Base-by-base conservation (phyloP, 2,329 filamentous ascomycete species). In the Zasmidium cellare region DNA sequence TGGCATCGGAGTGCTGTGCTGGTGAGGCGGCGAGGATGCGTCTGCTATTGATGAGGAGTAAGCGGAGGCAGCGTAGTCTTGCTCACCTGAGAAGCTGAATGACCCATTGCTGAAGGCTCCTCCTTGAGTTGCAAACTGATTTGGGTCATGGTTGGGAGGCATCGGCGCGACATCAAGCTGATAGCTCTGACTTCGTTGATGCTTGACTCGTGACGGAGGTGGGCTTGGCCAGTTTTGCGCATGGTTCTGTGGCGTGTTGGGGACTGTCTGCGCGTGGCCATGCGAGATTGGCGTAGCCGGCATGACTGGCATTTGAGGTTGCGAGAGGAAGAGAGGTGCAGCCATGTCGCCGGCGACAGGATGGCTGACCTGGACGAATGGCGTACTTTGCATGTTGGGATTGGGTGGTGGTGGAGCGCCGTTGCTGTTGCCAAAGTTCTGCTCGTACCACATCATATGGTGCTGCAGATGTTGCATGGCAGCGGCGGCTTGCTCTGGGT, bases 121-220 rank as follows among this genome's bases (percentile, higher is more conserved):
- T 38, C 49, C 57, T 38, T 61, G 60, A 22, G 56, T 48, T 48
- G 35, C 52, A 45, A 55, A 60, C 24, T 57, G 51, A 23, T 25
- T 52, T 14, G 49, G 49, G 41, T 60, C 59, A 19, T 58, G 63
- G 20, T 54, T 51, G 47, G 81, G 77, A 63, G 84, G 79, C 75
- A 87, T 80, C 62, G 83, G 77, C 66, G 82, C 74, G 59, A 79
- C 75, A 71, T 84, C 77, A 67, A 84, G 77, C 61, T 75, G 72
- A 61, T 76, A 76, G 67, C 76, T 75, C 54, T 65, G 70, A 56
- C 69, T 71, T 28, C 70, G 67, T 48, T 60, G 62, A 53, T 71
- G 68, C 66, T 72, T 72, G 11, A 53, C 53, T 22, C 69, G 53
- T 22, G 65, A 59, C 19, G 65, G 60, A n/a, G 70, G 68, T 51